These are phyloP conservation scores for Xylaria palmicola DNA, from an alignment of 495 filamentous ascomycete species.

Conservation along the genomic window DNA sequence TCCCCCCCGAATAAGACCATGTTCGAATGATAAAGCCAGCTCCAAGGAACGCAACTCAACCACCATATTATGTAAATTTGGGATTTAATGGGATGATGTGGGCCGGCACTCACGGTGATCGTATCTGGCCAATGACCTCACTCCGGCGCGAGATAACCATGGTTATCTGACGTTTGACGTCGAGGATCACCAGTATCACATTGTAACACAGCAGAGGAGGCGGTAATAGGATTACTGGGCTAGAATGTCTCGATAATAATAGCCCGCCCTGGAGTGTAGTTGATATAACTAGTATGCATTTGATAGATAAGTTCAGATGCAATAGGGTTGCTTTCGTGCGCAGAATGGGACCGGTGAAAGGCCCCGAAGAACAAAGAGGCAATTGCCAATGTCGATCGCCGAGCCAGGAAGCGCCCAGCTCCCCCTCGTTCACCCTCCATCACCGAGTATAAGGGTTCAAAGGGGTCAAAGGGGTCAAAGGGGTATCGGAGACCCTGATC, in stretches of 20 bases:
- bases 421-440: constrained; percentile 10
- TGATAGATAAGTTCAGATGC: neutral
- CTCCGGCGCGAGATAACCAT: neutral
- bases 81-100: constrained; percentile 1
- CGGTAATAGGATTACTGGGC: neutral
- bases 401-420: neutral
- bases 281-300: neutral
- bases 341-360: constrained; percentile 7
- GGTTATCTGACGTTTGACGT: neutral
- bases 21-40: neutral
- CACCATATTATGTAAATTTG: neutral
- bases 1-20: neutral
- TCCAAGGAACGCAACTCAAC: neutral
- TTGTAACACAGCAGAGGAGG: neutral
- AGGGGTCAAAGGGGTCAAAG: neutral
- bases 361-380: neutral
- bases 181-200: neutral
- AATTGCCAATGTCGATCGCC: constrained; percentile 3
- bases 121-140: neutral
- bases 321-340: constrained; percentile 11
- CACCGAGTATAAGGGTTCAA: neutral
- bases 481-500: neutral
- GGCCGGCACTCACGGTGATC: neutral
- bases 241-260: too few species aligned
- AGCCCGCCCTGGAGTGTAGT: neutral